Evolutionary conservation across 176 grass and related monocot genomes (phyloP), one percentile per base, ranked within the genome.

Genomic region (Panicum miliaceum): DNA sequence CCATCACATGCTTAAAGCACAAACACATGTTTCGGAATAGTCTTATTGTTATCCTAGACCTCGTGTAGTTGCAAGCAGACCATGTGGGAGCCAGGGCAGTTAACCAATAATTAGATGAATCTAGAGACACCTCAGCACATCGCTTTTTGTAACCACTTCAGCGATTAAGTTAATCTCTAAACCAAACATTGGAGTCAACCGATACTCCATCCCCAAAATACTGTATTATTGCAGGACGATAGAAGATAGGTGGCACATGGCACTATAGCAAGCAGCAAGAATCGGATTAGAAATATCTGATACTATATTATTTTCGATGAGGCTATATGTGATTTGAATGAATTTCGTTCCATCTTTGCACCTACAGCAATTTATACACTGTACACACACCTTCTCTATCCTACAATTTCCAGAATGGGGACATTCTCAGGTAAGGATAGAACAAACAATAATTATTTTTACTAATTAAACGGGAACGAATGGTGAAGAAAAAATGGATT

Each of bases 391-490:
- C 68, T 66, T 46, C 56, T 90, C 77, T 27, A 81, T 32, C 25
- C 25, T 71, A 86, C 53, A 78, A 64, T 32, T 70, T 23, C 20
- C 84, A 86, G 22, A 48, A 60, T 86, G 23, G 18, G 51, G 20
- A 26, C n/a, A 38, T 83, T 70, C 58, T 78, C 37, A 73, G 10
- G 9, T 34, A 60, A 46, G 52, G 73, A 65, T 45, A 58, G 11
- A 77, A 69, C 8, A 41, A 78, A 51, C 46, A 78, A 19, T 5
- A 79, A 38, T 59, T 32, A n/a, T 32, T 60, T 81, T 86, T 26
- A 59, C 62, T 62, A 84, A 54, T 20, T 54, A 67, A 71, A 32
- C 9, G 57, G 37, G 18, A 86, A 87, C 29, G 41, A 87, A 90
- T 61, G 58, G 79, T 78, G 15, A 12, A 15, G 12, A 61, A 63